Base-by-base conservation (phyloP, 2,329 filamentous ascomycete species). In the Teratosphaeria viscida region DNA sequence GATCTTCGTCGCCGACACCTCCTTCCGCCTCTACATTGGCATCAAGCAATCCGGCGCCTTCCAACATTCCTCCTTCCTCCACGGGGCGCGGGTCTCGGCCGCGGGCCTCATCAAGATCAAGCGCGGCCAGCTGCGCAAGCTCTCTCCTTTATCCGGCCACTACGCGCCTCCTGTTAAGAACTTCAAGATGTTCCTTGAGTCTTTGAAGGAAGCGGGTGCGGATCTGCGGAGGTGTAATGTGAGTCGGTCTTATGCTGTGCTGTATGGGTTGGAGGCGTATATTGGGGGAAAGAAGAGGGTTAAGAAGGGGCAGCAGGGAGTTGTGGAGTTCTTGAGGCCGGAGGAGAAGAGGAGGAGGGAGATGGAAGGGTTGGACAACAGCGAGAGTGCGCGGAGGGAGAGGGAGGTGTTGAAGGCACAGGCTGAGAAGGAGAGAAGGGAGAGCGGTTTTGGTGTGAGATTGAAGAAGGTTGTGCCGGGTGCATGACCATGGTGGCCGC, bases 1-100 rank as follows among this genome's bases (percentile, higher is more conserved):
- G 92, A 95, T 96, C 64, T 96, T 95, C 68, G 91, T 92, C 7
- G 87, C 88, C 27, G 91, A 96, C 73, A 92, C 89, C 1, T 87
- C 83, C 1, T 94, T 92, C 72, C 84, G 89, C 0, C 78, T 96
- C 0, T 96, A 95, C 71, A 85, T 96, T 37, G 91, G 91, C 55
- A 94, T 96, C 77, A 96, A 96, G 70, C 85, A 89, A 71, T 87
- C 85, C 3, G 92, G 92, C 11, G 85, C 88, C 4, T 96, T 96
- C 68, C 92, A 96, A 68, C 92, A 96, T 73, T 92, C 87, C 12
- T 94, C 89, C 0, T 96, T 96, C 68, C 79, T 96, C 1, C 88
- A 92, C 62, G 92, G 91, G 27, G 82, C 86, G 10, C 84, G 91
- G 12, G 91, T 96, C 57, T 84, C 86, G 0, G 86, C 91, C 0